phyloP scores from a whole-genome alignment of 108 stramenopile genomes.

The Heterococcus sp. region DNA sequence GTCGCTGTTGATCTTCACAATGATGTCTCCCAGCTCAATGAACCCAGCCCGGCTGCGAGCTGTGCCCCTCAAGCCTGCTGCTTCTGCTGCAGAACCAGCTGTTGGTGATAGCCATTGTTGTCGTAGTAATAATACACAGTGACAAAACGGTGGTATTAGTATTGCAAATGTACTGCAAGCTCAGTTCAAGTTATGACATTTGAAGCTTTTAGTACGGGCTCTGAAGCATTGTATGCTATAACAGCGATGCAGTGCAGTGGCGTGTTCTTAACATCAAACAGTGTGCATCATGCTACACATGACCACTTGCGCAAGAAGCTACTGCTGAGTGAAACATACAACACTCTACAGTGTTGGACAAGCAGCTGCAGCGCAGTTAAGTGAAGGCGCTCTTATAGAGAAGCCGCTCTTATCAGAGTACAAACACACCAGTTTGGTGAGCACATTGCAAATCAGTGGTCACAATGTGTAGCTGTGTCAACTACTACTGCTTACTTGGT shows the following conservation, averaged over 20 bases:
- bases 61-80: slow-evolving; percentile 27
- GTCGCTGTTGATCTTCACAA: slow-evolving; percentile 69
- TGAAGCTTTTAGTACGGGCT: too few species aligned
- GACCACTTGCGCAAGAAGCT: too few species aligned
- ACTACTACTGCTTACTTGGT: slow-evolving; percentile 48
- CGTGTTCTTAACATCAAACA: too few species aligned
- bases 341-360: background rate
- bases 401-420: background rate
- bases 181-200: too few species aligned
- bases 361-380: background rate
- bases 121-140: background rate
- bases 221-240: too few species aligned
- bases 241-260: too few species aligned
- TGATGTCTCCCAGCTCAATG: slow-evolving; percentile 86
- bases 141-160: too few species aligned
- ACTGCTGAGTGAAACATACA: background rate
- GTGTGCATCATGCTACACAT: too few species aligned
- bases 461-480: slow-evolving; percentile 58
- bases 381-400: background rate
- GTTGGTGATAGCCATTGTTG: background rate
- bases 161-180: too few species aligned
- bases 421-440: background rate
- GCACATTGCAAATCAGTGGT: slow-evolving; percentile 2
- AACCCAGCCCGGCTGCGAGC: slow-evolving; percentile 38
- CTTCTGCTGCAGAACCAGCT: slow-evolving; percentile 1